phyloP scores from a whole-genome alignment of 495 filamentous ascomycete genomes.

The Glutinoglossum americanum region DNA sequence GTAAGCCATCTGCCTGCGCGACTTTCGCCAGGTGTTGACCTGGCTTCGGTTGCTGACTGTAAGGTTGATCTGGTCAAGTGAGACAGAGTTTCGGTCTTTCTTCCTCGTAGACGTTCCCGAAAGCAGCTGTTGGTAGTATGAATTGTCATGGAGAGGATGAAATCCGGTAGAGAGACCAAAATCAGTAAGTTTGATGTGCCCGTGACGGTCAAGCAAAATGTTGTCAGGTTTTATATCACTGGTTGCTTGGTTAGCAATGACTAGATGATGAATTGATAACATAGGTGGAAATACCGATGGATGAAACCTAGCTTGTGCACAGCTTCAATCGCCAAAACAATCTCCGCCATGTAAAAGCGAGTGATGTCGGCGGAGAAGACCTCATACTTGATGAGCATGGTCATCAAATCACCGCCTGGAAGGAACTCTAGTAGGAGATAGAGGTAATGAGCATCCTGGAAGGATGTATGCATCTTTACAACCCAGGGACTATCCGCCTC shows the following conservation, averaged over 20 bases:
- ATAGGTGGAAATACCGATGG: constrained; percentile 90
- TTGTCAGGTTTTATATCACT: constrained; percentile 99
- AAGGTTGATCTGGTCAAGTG: constrained; percentile 92
- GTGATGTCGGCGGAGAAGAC: constrained; percentile 98
- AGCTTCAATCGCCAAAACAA: constrained; percentile 89
- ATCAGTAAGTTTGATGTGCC: constrained; percentile 96
- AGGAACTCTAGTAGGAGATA: constrained; percentile 99
- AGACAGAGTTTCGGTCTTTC: constrained; percentile 72
- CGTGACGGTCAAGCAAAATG: constrained; percentile 82
- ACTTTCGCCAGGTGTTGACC: constrained; percentile 97
- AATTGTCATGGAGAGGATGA: constrained; percentile 91
- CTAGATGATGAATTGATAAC: no score
- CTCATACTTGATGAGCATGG: constrained; percentile 99
- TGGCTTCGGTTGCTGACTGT: constrained; percentile 91
- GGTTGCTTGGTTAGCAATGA: constrained; percentile 5
- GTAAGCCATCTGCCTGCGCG: constrained; percentile 83
- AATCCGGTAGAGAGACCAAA: constrained; percentile 97
- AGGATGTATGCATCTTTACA: constrained; percentile 92
- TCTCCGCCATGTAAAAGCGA: constrained; percentile 97
- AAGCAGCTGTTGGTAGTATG: constrained; percentile 94
- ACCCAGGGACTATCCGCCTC: constrained; percentile 98
- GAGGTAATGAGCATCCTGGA: constrained; percentile 85
- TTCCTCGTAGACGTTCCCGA: constrained; percentile 40
- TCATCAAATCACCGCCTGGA: constrained; percentile 96
- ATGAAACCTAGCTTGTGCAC: constrained; percentile 97